Percentiles rank a stretch among this genome's conserved stretches.
phyloP scores from a whole-genome alignment of 2,329 filamentous ascomycete species.

The Alternaria burnsii region DNA sequence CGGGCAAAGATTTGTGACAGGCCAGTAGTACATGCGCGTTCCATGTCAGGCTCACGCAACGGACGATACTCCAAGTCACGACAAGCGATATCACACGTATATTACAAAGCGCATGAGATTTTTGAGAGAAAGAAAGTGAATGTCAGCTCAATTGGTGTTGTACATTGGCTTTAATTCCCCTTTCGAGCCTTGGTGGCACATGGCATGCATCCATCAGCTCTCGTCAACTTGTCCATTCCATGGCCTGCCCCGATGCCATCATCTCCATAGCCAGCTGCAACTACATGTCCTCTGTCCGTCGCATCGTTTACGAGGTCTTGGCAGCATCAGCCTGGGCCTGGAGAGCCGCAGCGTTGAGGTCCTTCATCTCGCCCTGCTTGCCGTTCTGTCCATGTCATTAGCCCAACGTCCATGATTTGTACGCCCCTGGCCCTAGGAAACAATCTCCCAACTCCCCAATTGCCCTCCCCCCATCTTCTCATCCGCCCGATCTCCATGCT shows the following conservation, averaged over 20 bases:
- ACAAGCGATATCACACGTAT: not conserved
- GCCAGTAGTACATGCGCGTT: slow-evolving; percentile 24
- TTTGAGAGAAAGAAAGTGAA: not conserved
- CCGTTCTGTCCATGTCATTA: slow-evolving; percentile 72
- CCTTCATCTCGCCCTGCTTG: slow-evolving; percentile 89
- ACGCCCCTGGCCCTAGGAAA: no score
- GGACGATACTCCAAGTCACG: slow-evolving; percentile 6
- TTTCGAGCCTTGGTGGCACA: slow-evolving; percentile 47
- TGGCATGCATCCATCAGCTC: slow-evolving; percentile 39
- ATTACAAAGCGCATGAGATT: not conserved
- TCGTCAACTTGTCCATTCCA: not conserved
- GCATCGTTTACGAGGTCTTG: slow-evolving; percentile 50
- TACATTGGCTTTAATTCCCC: slow-evolving; percentile 36
- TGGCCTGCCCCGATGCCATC: not conserved
- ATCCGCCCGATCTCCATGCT: not conserved
- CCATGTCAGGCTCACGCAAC: not conserved
- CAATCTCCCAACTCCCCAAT: slow-evolving; percentile 23
- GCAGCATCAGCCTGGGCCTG: slow-evolving; percentile 56
- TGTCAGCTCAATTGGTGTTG: slow-evolving; percentile 26
- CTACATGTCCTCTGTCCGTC: not conserved
- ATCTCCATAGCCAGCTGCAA: not conserved
- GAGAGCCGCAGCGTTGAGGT: slow-evolving; percentile 66
- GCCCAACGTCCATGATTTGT: slow-evolving; percentile 2
- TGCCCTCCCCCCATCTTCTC: not conserved
- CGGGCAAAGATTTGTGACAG: slow-evolving; percentile 39